phyloP scores from a whole-genome alignment of 805 yeast genomes.

The Ogataea minuta region DNA sequence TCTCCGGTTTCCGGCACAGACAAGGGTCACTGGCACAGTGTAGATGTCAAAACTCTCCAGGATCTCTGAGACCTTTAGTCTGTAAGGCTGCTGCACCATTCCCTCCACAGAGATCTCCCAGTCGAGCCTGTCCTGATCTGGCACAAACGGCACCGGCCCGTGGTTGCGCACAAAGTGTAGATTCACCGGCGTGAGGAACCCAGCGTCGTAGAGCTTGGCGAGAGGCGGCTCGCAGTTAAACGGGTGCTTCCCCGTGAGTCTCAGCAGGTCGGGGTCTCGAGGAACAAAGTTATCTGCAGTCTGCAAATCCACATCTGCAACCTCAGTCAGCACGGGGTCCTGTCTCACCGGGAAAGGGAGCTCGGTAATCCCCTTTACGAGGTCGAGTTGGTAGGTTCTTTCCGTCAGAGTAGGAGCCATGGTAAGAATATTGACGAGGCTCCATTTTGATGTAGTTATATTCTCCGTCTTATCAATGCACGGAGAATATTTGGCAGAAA shows the following conservation, averaged over 20 bases:
- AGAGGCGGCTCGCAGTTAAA: conserved; percentile 36
- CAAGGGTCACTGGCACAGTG: conserved; percentile 35
- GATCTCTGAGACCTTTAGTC: conserved; percentile 25
- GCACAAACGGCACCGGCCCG: conserved; percentile 33
- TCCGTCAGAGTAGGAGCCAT: background rate
- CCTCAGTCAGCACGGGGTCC: conserved; percentile 14
- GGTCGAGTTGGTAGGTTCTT: background rate
- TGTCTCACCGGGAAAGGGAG: conserved; percentile 22
- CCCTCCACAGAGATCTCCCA: conserved; percentile 34
- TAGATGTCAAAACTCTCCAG: conserved; percentile 29
- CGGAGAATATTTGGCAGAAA: conserved; percentile 5
- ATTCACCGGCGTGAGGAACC: conserved; percentile 34
- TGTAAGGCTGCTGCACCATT: conserved; percentile 31
- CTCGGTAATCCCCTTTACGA: conserved; percentile 5
- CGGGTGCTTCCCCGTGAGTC: conserved; percentile 37
- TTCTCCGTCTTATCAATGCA: conserved; percentile 1
- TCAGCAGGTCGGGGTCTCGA: conserved; percentile 30
- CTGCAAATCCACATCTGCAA: conserved; percentile 27
- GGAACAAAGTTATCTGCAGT: conserved; percentile 34
- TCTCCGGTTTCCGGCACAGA: conserved; percentile 38
- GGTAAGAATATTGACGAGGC: background rate
- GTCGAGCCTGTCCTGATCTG: conserved; percentile 22
- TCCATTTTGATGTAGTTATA: background rate
- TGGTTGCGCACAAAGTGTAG: conserved; percentile 38
- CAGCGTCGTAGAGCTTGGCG: conserved; percentile 27